These are phyloP conservation scores for Rhodocollybia butyracea DNA, from an alignment of 768 basidiomycete genomes.

Conservation along the genomic window DNA sequence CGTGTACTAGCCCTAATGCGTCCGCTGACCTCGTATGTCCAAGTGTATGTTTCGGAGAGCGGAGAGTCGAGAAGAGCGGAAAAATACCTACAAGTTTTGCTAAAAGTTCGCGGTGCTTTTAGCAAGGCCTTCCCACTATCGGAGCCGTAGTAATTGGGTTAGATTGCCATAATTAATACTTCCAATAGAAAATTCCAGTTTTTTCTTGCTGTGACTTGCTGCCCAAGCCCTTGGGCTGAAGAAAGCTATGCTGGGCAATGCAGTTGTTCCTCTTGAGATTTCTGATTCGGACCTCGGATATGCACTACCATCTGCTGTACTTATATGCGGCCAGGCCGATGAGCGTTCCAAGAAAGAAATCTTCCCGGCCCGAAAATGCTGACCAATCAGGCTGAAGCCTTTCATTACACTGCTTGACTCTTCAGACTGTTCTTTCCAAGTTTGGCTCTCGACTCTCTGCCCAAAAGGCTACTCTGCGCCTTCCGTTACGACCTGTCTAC, in stretches of 20 bases:
- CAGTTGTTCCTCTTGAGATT: too few relatives aligned
- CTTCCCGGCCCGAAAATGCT: background rate
- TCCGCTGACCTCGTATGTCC: background rate
- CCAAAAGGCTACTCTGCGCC: constrained; percentile 15
- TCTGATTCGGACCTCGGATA: constrained; percentile 2
- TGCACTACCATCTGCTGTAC: too few relatives aligned
- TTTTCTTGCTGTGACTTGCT: too few relatives aligned
- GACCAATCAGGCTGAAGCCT: background rate
- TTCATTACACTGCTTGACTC: background rate
- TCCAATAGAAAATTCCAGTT: too few relatives aligned
- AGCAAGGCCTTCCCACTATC: too few relatives aligned
- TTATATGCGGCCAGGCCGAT: too few relatives aligned
- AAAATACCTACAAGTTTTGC: background rate
- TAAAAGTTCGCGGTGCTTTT: background rate
- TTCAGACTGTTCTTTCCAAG: background rate
- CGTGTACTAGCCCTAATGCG: too few relatives aligned
- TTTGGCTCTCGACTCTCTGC: background rate
- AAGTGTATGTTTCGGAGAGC: constrained; percentile 1
- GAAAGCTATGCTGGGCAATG: too few relatives aligned
- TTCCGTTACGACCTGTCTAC: constrained; percentile 57
- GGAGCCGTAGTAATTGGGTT: too few relatives aligned
- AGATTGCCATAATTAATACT: too few relatives aligned
- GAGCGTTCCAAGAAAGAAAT: too few relatives aligned
- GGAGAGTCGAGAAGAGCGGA: constrained; percentile 6
- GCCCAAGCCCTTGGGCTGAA: too few relatives aligned